Evolutionary conservation across 208 protist genomes (phyloP), one percentile per base, ranked within the genome.

Genomic region (Trypanosoma vivax): DNA sequence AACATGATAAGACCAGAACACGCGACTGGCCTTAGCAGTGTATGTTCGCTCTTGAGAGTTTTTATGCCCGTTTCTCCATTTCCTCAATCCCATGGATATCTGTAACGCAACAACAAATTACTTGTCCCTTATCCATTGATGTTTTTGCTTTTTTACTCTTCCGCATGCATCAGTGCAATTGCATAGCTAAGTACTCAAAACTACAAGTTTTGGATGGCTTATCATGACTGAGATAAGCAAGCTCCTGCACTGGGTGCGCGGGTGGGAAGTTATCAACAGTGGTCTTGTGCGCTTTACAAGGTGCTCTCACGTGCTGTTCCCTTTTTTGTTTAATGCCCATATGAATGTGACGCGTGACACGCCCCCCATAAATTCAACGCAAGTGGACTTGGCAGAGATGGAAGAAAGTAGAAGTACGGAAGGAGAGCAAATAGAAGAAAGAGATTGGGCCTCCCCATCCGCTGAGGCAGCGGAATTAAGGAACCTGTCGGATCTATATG

Each of bases 261-360:
- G 52, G 41, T 65, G 59, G 59, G 34, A 9, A 25, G 5, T 24
- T 16, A 50, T 65, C n/a, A 65, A 58, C 27, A n/a, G 33, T 14
- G 34, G 33, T 24, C 49, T 65, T 29, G 19, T 65, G 29, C 19
- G 33, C 5, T 52, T 65, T 38, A 1, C 59, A 24, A 45, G 49
- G 31, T 18, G 30, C 14, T 51, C 59, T 10, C 50, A 58, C 31
- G 39, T 27, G 10, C 6, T 65, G 9, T 16, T 56, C 28, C 50
- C 59, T 35, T 65, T 65, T 58, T 10, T 23, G 11, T 34, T 29
- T 23, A 11, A 25, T 41, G 6, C 25, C 43, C 0, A 3, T 5
- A n/a, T 0, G 33, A 16, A 0, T 19, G 7, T 27, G 27, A 31
- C 16, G 21, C n/a, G 9, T 24, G 30, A 16, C 37, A 30, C 25